Evolutionary conservation across 768 basidiomycete genomes (phyloP), one percentile per base, ranked within the genome.

Genomic region (Termitomyces sp.): DNA sequence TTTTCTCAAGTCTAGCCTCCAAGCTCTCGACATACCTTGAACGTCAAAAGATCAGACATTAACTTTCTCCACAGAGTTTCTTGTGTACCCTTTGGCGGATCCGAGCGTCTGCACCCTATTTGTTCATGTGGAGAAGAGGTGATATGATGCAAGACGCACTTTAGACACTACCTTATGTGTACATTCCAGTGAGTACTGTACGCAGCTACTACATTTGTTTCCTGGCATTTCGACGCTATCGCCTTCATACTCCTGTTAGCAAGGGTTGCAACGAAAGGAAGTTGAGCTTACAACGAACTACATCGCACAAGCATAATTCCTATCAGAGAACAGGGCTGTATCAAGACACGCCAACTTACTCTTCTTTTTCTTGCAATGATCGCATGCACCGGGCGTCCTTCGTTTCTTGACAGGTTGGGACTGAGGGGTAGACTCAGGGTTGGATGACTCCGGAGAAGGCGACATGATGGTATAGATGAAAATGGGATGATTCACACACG

Each of bases 301-400:
- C 2, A 48, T 22, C 16, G 3, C 46, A 48, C 32, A 36, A 42
- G 24, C 39, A 29, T 60, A 50, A 56, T 56, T 22, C 24, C 18
- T 20, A 34, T 18, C 18, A 42, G 50, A 39, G 32, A 48, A 18
- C 20, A 9, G 20, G 24, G 44, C 31, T 18, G 41, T 22, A 39
- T 36, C 41, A 16, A 34, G 39, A 54, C 31, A 27, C 37, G 26
- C 32, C 24, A 29, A 71, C 77, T 47, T 59, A 83, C 86, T 81
- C 70, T 90, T 92, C 77, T 88, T 90, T 51, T 80, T 74, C 62
- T 87, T 78, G 70, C 89, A 91, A 7, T 82, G 72, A 65, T 90
- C 88, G 71, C 88, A 91, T 18, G 87, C 87, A 31, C 87, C 78
- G 60, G 82, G 83, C 48, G 84, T 80, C 59, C 81, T 74, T 37